Conservation (phyloP, 1,139 yeast species). For the Protomyces pachydermus region DNA sequence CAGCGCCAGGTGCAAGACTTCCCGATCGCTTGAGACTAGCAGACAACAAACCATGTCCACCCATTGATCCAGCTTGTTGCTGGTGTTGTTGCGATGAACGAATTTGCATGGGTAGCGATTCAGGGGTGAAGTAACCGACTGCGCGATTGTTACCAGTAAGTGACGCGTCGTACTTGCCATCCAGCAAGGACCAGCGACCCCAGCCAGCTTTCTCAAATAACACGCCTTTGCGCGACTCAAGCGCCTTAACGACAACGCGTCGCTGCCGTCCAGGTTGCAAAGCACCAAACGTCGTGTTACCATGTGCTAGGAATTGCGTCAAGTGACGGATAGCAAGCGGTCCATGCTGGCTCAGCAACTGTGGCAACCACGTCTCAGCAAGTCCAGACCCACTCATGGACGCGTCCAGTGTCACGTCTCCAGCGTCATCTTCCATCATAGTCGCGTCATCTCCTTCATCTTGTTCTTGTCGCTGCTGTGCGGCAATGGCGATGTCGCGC, state of each 20-base stretch:
- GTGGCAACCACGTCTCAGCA: slow-evolving; percentile 15
- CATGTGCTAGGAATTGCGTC: slow-evolving; percentile 67
- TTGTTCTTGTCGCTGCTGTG: neutral
- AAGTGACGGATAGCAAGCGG: slow-evolving; percentile 89
- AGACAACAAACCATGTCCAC: neutral
- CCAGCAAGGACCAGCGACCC: slow-evolving; percentile 90
- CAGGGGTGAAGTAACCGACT: slow-evolving; percentile 13
- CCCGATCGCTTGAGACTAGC: slow-evolving; percentile 6
- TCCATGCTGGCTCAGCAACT: slow-evolving; percentile 49
- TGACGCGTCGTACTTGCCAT: neutral
- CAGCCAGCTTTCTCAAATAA: slow-evolving; percentile 92
- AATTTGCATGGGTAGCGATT: slow-evolving; percentile 11
- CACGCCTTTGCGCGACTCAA: slow-evolving; percentile 58
- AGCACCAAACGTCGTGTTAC: slow-evolving; percentile 74
- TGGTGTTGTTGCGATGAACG: neutral
- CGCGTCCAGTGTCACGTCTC: slow-evolving; percentile 4
- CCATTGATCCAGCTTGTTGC: neutral
- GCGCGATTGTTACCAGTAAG: neutral
- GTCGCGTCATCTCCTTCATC: neutral
- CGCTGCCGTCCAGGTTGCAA: slow-evolving; percentile 84
- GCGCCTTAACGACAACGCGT: slow-evolving; percentile 79
- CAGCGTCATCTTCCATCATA: neutral
- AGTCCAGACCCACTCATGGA: slow-evolving; percentile 11
- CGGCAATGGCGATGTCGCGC: neutral
- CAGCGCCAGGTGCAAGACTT: neutral